Evolutionary conservation across 139 green algal genomes (phyloP).

Genomic region (Chlorella vulgaris): DNA sequence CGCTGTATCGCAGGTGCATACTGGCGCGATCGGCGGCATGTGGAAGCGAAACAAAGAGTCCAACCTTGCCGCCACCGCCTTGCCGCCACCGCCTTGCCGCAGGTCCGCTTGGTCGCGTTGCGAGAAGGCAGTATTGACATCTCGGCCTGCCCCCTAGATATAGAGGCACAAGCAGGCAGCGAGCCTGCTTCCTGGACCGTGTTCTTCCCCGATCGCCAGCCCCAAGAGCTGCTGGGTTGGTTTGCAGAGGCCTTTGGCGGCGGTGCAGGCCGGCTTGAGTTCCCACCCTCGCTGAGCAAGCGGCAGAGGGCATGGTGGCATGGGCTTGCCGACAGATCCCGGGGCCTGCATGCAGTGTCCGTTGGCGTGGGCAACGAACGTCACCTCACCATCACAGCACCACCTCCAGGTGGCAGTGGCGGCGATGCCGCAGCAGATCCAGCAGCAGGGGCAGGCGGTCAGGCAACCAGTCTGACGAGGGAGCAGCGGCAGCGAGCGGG

Average conservation of each 20-base stretch:
- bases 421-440: neutral
- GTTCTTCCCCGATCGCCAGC: slow-evolving; percentile 15
- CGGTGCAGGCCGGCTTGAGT: slow-evolving; percentile 20
- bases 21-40: too few relatives aligned
- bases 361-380: slow-evolving; percentile 37
- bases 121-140: neutral
- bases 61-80: too few relatives aligned
- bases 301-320: slow-evolving; percentile 49
- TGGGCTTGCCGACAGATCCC: slow-evolving; percentile 15
- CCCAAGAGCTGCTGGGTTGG: slow-evolving; percentile 14
- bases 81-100: neutral
- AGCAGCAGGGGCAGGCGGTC: neutral
- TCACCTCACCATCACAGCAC: slow-evolving; percentile 24
- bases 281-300: slow-evolving; percentile 47
- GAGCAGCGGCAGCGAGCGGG: slow-evolving; percentile 18
- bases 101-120: slow-evolving; percentile 22
- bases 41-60: too few relatives aligned
- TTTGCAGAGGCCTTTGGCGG: neutral
- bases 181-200: neutral
- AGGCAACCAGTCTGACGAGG: neutral
- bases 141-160: slow-evolving; percentile 15
- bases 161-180: neutral
- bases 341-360: slow-evolving; percentile 21
- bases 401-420: neutral
- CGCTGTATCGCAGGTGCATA: neutral